A percentile compares a stretch with the other conserved stretches of the same genome.
Evolutionary conservation across 257 asterid species (phyloP).

Genomic region (Coffea canephora): DNA sequence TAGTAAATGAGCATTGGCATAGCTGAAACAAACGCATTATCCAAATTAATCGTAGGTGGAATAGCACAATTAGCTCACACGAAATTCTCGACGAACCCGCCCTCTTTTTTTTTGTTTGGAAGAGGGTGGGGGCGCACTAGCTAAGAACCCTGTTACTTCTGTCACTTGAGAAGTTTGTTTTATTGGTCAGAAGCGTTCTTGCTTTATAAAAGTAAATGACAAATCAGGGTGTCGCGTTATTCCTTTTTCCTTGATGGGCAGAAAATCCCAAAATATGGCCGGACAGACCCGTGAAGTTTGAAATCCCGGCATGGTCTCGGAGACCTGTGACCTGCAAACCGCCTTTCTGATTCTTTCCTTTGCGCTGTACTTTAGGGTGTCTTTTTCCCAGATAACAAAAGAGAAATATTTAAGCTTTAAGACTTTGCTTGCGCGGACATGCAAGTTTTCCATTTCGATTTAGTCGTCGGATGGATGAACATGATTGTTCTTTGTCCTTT

Average conservation of each 20-base stretch:
- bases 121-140: too few relatives aligned
- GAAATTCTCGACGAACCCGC: too few relatives aligned
- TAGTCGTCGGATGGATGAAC: not conserved
- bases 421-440: not conserved
- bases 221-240: not conserved
- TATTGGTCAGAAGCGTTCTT: too few relatives aligned
- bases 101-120: too few relatives aligned
- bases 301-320: not conserved
- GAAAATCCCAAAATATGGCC: not conserved
- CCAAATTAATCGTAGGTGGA: too few relatives aligned
- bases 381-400: not conserved
- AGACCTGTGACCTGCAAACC: constrained; percentile 5
- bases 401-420: too few relatives aligned
- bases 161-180: not conserved
- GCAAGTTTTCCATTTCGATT: not conserved
- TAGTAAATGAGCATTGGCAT: too few relatives aligned
- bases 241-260: not conserved
- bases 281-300: constrained; percentile 3
- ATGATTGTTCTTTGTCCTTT: not conserved
- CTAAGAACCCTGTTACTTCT: not conserved
- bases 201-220: too few relatives aligned
- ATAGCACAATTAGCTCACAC: too few relatives aligned
- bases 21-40: too few relatives aligned
- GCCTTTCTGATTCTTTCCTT: not conserved
- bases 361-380: not conserved